Percentiles rank a stretch among this genome's conserved stretches.
phyloP scores from a whole-genome alignment of 225 moss, liverwort and hornwort species.

The Pleurozium schreberi region DNA sequence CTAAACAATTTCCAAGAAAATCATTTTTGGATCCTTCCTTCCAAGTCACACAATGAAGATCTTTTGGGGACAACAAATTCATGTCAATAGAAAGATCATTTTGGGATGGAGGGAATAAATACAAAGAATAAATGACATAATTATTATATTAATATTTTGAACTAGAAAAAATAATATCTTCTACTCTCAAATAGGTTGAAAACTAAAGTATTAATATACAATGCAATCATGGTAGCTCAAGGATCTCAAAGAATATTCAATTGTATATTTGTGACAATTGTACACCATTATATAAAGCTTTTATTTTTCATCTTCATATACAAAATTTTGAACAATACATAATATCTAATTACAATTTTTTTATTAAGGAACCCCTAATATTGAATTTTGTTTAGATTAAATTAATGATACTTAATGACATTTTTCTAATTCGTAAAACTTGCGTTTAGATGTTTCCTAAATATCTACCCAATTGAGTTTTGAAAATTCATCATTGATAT shows the following conservation, averaged over 20 bases:
- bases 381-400: neutral
- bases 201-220: neutral
- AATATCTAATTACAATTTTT: neutral
- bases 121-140: no score
- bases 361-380: rapidly evolving
- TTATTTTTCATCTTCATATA: neutral
- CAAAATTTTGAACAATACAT: neutral
- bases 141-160: no score
- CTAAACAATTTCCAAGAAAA: no score
- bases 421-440: neutral
- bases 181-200: neutral
- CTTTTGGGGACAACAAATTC: no score
- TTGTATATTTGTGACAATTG: neutral
- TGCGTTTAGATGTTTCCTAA: neutral
- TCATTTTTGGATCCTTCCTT: no score
- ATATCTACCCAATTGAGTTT: neutral
- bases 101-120: no score
- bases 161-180: no score
- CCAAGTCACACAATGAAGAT: no score
- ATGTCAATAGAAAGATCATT: no score
- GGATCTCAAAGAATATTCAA: neutral
- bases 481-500: neutral
- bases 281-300: neutral
- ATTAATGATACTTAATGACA: neutral
- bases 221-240: neutral